Conservation (phyloP, 2,329 filamentous ascomycete species). For the Metarhizium rileyi region DNA sequence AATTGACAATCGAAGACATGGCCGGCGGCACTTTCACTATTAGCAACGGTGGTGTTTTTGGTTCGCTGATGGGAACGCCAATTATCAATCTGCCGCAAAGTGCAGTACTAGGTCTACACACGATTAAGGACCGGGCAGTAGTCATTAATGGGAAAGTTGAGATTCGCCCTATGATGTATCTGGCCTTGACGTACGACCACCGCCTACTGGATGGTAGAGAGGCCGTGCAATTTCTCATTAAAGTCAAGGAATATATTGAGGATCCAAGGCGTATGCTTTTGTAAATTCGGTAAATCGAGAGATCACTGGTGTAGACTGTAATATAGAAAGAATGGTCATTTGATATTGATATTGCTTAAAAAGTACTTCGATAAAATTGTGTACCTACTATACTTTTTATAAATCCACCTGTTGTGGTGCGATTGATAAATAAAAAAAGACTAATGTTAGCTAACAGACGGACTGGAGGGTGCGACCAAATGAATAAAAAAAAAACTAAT, state of each 20-base stretch:
- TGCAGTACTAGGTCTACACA: conserved; percentile 84
- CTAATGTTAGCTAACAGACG: too few species aligned
- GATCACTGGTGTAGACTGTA: background rate
- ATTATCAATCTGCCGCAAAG: conserved; percentile 97
- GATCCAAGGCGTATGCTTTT: conserved; percentile 82
- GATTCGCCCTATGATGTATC: conserved; percentile 99
- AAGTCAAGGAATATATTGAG: conserved; percentile 96
- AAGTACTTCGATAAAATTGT: too few species aligned
- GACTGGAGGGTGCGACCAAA: too few species aligned
- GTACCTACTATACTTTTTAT: too few species aligned
- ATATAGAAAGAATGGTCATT: background rate
- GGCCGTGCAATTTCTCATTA: conserved; percentile 91
- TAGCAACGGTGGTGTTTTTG: conserved; percentile 94
- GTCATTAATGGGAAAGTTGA: conserved; percentile 90
- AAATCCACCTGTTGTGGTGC: too few species aligned
- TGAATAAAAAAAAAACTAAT: background rate
- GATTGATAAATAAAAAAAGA: too few species aligned
- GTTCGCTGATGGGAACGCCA: conserved; percentile 92
- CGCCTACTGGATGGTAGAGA: conserved; percentile 90
- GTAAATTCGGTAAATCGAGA: background rate
- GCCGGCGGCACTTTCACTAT: conserved; percentile 97
- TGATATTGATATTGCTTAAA: background rate
- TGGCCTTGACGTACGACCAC: conserved; percentile 96
- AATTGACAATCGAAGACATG: conserved; percentile 98
- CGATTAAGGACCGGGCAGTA: conserved; percentile 89